These are phyloP conservation scores for Nannizzia gypsea DNA, from an alignment of 2,329 filamentous ascomycete species.

Conservation along the genomic window DNA sequence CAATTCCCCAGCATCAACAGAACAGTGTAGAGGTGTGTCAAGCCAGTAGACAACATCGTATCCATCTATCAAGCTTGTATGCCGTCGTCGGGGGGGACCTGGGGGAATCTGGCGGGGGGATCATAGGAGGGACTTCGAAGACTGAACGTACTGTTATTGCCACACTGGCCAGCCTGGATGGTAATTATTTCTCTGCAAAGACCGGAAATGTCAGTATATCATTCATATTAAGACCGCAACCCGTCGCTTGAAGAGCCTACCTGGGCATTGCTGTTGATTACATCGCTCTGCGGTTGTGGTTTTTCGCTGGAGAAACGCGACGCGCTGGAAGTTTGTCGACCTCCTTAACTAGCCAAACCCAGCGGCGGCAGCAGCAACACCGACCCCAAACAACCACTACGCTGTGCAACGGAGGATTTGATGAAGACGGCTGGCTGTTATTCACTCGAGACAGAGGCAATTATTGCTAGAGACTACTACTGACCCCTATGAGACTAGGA, in stretches of 20 bases:
- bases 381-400: neutral
- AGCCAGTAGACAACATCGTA: neutral
- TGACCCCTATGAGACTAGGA: too few species aligned
- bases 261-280: slow-evolving; percentile 2
- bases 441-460: neutral
- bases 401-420: neutral
- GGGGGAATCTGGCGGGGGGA: neutral
- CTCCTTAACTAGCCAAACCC: neutral
- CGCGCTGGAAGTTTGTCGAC: neutral
- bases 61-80: neutral
- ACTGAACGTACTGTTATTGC: slow-evolving; percentile 79
- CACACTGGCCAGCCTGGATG: slow-evolving; percentile 96
- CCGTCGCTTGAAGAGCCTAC: neutral
- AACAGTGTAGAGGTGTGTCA: neutral
- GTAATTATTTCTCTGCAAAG: slow-evolving; percentile 88
- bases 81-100: neutral
- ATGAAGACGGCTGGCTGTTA: neutral
- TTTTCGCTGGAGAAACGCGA: slow-evolving; percentile 3
- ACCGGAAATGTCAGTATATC: slow-evolving; percentile 7
- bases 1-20: neutral
- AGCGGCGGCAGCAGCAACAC: neutral
- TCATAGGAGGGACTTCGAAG: neutral
- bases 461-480: too few species aligned
- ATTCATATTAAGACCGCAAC: neutral
- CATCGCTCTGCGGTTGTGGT: slow-evolving; percentile 1